Conservation (phyloP, 345 rosid species). For the Sonneratia caseolaris region DNA sequence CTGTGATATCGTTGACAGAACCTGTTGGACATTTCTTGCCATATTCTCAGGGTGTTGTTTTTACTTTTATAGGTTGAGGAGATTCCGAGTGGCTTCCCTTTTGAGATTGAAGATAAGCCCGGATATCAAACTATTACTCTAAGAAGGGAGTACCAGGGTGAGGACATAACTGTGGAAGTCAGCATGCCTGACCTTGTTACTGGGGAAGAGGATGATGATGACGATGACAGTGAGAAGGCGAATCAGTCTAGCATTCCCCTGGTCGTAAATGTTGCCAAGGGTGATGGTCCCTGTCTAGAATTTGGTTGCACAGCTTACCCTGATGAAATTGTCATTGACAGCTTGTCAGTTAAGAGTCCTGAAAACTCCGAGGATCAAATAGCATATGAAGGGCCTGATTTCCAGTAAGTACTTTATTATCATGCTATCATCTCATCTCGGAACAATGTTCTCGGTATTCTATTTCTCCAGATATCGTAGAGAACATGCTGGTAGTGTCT, state of each 20-base stretch:
- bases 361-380: slow-evolving; percentile 41
- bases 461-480: too few relatives aligned
- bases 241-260: slow-evolving; percentile 51
- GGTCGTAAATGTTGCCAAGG: slow-evolving; percentile 54
- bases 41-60: too few relatives aligned
- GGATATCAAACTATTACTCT: slow-evolving; percentile 51
- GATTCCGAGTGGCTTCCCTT: slow-evolving; percentile 59
- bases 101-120: slow-evolving; percentile 60
- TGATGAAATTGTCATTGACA: slow-evolving; percentile 52
- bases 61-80: slow-evolving; percentile 37
- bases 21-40: too few relatives aligned
- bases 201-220: slow-evolving; percentile 32
- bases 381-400: slow-evolving; percentile 77
- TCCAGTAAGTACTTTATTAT: slow-evolving; percentile 40
- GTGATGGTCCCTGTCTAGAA: slow-evolving; percentile 45
- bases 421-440: too few relatives aligned
- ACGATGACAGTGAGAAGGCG: slow-evolving; percentile 32
- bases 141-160: slow-evolving; percentile 62
- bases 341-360: slow-evolving; percentile 44
- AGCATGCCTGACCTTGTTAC: slow-evolving; percentile 85
- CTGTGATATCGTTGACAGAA: too few relatives aligned
- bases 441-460: too few relatives aligned
- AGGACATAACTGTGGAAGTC: slow-evolving; percentile 59
- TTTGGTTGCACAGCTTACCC: slow-evolving; percentile 58
- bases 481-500: too few relatives aligned